Percentiles rank a stretch among this genome's conserved stretches.
Evolutionary conservation across 768 basidiomycete species (phyloP).

Genomic region (Trametes maxima): DNA sequence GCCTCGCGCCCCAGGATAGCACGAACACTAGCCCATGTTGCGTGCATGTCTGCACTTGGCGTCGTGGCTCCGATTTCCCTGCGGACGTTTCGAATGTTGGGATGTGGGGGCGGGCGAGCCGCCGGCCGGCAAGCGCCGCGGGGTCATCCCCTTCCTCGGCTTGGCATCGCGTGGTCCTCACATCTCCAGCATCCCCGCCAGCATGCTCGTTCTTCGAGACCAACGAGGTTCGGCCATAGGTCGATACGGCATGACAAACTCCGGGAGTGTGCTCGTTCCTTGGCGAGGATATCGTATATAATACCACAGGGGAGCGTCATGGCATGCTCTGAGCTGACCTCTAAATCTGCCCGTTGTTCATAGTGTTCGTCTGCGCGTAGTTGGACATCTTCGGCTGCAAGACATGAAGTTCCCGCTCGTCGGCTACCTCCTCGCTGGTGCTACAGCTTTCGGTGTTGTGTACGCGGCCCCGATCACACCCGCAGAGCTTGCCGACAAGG

Average conservation of each 20-base stretch:
- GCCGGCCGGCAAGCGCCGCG: no score
- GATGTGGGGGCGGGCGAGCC: no score
- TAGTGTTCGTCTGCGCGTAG: not conserved
- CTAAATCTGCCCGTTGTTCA: not conserved
- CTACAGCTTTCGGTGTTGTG: slow-evolving; percentile 1
- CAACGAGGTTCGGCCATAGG: not conserved
- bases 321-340: not conserved
- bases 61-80: no score
- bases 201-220: not conserved
- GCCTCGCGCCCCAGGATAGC: no score
- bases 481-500: slow-evolving; percentile 12
- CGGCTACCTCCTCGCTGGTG: not conserved
- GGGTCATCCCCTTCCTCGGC: not conserved
- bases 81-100: no score
- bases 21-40: no score
- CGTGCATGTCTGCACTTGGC: no score
- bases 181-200: no score
- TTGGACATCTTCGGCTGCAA: not conserved
- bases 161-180: slow-evolving; percentile 3
- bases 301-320: not conserved
- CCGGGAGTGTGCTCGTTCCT: not conserved
- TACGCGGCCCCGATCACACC: slow-evolving; percentile 7
- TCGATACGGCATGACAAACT: not conserved
- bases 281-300: not conserved
- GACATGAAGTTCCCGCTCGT: slow-evolving; percentile 4